Evolutionary conservation across 2,329 filamentous ascomycete genomes (phyloP).

Genomic region (Acrocalymma vagum): DNA sequence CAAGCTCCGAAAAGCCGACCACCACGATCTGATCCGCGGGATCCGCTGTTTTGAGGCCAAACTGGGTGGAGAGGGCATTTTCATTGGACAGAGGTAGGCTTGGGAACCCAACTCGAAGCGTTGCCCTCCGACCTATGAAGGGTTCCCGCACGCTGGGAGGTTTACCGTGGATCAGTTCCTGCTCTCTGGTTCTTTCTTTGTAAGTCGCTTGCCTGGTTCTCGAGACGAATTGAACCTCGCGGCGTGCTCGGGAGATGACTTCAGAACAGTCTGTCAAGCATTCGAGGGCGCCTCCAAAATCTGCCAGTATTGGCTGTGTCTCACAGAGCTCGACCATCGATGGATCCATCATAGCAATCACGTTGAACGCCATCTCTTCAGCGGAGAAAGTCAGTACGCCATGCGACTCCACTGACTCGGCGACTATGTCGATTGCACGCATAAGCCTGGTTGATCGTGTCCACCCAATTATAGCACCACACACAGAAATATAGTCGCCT

Average conservation of each 20-base stretch:
- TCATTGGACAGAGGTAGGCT: conserved; percentile 2
- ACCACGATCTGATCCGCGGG: conserved; percentile 4
- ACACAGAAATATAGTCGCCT: conserved; percentile 56
- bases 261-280: conserved; percentile 6
- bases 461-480: conserved; percentile 55
- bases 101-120: conserved; percentile 7
- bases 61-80: conserved; percentile 3
- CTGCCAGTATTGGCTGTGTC: conserved; percentile 88
- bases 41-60: conserved; percentile 2
- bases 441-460: conserved; percentile 55
- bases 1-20: conserved; percentile 9
- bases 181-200: conserved; percentile 8
- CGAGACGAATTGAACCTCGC: conserved; percentile 3
- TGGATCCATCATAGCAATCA: conserved; percentile 45
- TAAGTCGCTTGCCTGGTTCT: conserved; percentile 1
- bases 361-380: conserved; percentile 52
- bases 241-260: conserved; percentile 4
- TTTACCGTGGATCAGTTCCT: conserved; percentile 7
- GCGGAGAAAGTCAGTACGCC: conserved; percentile 50
- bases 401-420: conserved; percentile 70
- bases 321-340: conserved; percentile 91
- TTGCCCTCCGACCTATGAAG: background rate
- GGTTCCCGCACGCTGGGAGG: background rate
- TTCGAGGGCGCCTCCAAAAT: conserved; percentile 78
- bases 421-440: conserved; percentile 50